These are phyloP conservation scores for Annona squamosa DNA, from an alignment of 164 flowering plant species.

Conservation along the genomic window DNA sequence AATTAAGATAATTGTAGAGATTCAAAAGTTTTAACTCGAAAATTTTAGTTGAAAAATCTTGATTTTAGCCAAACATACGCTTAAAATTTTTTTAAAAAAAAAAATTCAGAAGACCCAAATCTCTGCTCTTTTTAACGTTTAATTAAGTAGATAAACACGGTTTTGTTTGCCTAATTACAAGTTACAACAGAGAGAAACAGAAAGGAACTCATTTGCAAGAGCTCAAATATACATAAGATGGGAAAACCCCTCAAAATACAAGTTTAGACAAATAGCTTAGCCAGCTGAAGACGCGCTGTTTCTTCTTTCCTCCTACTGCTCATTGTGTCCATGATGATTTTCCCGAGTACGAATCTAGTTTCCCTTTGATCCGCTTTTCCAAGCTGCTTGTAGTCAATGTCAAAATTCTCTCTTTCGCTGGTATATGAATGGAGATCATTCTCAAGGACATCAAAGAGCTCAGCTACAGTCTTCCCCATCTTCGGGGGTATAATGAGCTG, in stretches of 20 bases:
- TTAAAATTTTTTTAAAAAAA: too few relatives aligned
- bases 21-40: too few relatives aligned
- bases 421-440: slow-evolving; percentile 21
- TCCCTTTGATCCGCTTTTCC: slow-evolving; percentile 40
- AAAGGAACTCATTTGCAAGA: not conserved
- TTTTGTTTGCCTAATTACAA: not conserved
- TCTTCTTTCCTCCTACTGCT: slow-evolving; percentile 10
- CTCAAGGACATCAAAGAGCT: slow-evolving; percentile 37
- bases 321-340: slow-evolving; percentile 67
- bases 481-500: slow-evolving; percentile 59
- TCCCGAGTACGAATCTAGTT: slow-evolving; percentile 66
- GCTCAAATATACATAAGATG: not conserved
- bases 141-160: not conserved
- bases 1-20: too few relatives aligned
- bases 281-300: not conserved
- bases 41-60: too few relatives aligned
- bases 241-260: not conserved
- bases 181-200: not conserved
- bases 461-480: slow-evolving; percentile 20
- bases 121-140: not conserved
- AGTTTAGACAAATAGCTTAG: not conserved
- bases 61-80: too few relatives aligned
- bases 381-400: slow-evolving; percentile 44
- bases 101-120: not conserved
- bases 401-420: slow-evolving; percentile 17